Evolutionary conservation across 2,329 filamentous ascomycete species (phyloP).

Genomic region (Fusarium brevicatenulatum): DNA sequence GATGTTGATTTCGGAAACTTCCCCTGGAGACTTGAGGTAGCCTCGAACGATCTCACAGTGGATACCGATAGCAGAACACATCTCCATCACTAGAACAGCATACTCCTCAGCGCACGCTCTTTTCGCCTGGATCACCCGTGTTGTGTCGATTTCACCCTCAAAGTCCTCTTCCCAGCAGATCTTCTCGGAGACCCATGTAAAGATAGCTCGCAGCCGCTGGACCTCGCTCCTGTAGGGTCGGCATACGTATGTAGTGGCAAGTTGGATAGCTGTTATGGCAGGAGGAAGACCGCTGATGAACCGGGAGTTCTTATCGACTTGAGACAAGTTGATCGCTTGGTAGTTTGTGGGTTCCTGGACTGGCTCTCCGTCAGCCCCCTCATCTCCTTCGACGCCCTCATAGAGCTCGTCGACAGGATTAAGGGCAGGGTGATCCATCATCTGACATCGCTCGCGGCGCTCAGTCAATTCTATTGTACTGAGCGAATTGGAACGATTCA

Average conservation of each 20-base stretch:
- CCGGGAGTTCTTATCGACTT: slow-evolving; percentile 95
- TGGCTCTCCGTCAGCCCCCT: slow-evolving; percentile 84
- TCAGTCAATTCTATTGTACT: slow-evolving; percentile 89
- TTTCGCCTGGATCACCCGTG: slow-evolving; percentile 84
- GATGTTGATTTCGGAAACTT: slow-evolving; percentile 80
- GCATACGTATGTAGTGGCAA: slow-evolving; percentile 93
- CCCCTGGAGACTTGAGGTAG: slow-evolving; percentile 90
- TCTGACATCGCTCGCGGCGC: slow-evolving; percentile 87
- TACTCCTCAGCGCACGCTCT: slow-evolving; percentile 91
- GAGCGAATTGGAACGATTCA: slow-evolving; percentile 93
- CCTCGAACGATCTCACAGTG: slow-evolving; percentile 88
- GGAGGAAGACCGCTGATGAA: slow-evolving; percentile 87
- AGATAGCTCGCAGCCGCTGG: slow-evolving; percentile 91
- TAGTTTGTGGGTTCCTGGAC: slow-evolving; percentile 88
- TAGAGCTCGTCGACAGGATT: slow-evolving; percentile 91
- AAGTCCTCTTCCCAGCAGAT: slow-evolving; percentile 96
- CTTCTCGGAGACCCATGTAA: slow-evolving; percentile 96
- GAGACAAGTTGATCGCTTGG: slow-evolving; percentile 77
- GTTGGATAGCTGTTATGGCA: slow-evolving; percentile 80
- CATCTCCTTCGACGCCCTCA: slow-evolving; percentile 87
- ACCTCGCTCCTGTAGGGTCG: slow-evolving; percentile 94
- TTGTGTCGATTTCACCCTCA: slow-evolving; percentile 84
- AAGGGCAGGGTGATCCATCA: slow-evolving; percentile 90
- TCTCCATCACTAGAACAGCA: slow-evolving; percentile 86
- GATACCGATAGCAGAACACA: slow-evolving; percentile 91